A percentile compares a stretch with the other conserved stretches of the same genome.
Conservation (phyloP, 495 filamentous ascomycete genomes). For the Xylaria cubensis region DNA sequence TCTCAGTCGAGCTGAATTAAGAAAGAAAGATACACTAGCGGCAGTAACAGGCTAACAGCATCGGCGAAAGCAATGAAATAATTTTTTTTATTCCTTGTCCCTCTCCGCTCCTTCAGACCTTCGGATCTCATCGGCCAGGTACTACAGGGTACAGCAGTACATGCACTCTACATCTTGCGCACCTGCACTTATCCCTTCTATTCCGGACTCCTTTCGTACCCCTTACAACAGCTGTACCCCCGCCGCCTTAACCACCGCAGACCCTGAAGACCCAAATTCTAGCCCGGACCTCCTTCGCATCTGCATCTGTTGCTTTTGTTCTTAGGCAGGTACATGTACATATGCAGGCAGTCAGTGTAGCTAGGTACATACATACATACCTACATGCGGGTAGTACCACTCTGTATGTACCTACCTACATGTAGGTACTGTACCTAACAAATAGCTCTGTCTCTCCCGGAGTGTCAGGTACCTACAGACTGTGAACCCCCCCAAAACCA, state of each 20-base stretch:
- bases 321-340: not conserved
- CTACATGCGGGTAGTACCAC: not conserved
- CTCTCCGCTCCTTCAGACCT: slow-evolving; percentile 7
- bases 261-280: not conserved
- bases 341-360: not conserved
- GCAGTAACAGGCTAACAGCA: not conserved
- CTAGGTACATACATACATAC: not conserved
- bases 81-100: slow-evolving; percentile 25
- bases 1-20: not conserved
- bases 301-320: slow-evolving; percentile 5
- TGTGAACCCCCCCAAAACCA: not conserved
- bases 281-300: not conserved
- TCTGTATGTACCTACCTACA: too few relatives aligned
- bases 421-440: too few relatives aligned
- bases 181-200: not conserved
- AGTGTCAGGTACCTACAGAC: not conserved
- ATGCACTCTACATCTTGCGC: not conserved
- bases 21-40: slow-evolving; percentile 10
- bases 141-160: slow-evolving; percentile 2
- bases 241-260: slow-evolving; percentile 2
- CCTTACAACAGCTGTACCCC: not conserved
- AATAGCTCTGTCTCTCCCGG: not conserved
- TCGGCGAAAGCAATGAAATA: slow-evolving; percentile 7
- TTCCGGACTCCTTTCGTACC: not conserved
- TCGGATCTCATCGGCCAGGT: not conserved